Percentiles rank a stretch among this genome's conserved stretches.
Evolutionary conservation across 208 protist species (phyloP).

Genomic region (Trypanosoma melophagium): DNA sequence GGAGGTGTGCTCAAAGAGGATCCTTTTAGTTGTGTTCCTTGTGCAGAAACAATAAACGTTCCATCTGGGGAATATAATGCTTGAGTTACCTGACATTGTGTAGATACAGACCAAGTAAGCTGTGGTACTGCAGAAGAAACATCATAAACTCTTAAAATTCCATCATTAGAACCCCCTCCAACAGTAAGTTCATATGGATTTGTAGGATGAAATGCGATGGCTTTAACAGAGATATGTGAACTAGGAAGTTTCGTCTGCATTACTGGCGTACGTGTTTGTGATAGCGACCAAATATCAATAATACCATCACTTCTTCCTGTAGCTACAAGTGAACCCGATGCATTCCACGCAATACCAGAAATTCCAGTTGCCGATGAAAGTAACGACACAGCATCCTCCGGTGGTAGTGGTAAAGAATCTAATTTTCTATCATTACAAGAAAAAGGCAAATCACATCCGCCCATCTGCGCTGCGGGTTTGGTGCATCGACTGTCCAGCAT

Average conservation of each 20-base stretch:
- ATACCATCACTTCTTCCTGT: constrained; percentile 56
- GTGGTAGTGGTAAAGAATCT: neutral
- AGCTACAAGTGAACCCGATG: constrained; percentile 60
- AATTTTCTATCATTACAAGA: neutral
- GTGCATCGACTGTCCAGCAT: constrained; percentile 50
- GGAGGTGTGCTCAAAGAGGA: constrained; percentile 2
- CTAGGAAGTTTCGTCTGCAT: constrained; percentile 32
- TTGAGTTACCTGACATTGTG: constrained; percentile 57
- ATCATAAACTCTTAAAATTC: constrained; percentile 51
- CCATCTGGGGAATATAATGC: constrained; percentile 76
- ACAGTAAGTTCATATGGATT: constrained; percentile 65
- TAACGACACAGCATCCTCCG: constrained; percentile 11
- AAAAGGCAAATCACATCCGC: constrained; percentile 11
- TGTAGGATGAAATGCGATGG: constrained; percentile 66
- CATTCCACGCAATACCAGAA: constrained; percentile 67
- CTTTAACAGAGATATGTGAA: constrained; percentile 48
- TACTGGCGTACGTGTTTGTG: constrained; percentile 38
- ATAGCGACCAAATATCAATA: constrained; percentile 67
- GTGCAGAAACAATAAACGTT: constrained; percentile 54
- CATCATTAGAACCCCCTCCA: constrained; percentile 40
- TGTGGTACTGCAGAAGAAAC: constrained; percentile 37
- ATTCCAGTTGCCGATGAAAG: constrained; percentile 44
- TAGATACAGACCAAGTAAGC: constrained; percentile 35
- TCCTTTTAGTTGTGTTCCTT: constrained; percentile 25
- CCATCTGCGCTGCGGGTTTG: constrained; percentile 35